Evolutionary conservation across 345 rosid genomes (phyloP), one percentile per base, ranked within the genome.

Genomic region (Acer negundo): DNA sequence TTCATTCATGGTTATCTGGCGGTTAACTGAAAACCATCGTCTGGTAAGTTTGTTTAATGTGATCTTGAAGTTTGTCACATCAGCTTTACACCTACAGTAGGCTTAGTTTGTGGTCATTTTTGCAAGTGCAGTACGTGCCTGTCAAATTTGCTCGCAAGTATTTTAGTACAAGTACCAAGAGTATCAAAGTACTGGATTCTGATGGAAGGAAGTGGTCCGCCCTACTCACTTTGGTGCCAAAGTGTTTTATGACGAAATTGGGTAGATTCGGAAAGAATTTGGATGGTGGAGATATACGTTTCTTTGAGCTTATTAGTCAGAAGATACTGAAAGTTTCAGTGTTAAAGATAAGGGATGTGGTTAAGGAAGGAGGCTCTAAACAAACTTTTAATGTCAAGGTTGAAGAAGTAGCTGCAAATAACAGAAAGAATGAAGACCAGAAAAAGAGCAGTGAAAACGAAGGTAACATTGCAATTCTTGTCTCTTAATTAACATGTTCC

Each of bases 1-100:
- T 19, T 80, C 78, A 67, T 85, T 82, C 80, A 69, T 80, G 83
- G 79, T 83, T 16, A 77, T 80, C 40, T 53, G 80, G 77, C 74
- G 75, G 11, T 46, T 15, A 46, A 10, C 13, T 46, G 49, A 46
- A 9, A 46, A 2, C 49, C 10, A 10, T 46, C 49, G 49, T 56
- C 49, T 46, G 49, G 49, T 46, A 46, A 46, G 49, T 46, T 46
- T 46, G 3, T 46, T 9, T 10, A 46, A 46, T 46, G 15, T 46
- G 12, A 46, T 11, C 15, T 42, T 11, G 38, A 35, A 4, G 38
- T 35, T 35, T 35, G 38, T 4, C 49, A 46, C 3, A 46, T 46
- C 49, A 46, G 49, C 49, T 46, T 46, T 9, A 46, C 49, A 10
- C 49, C 10, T 46, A 35, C 6, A 35, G 6, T 35, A 35, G 38